Conservation (phyloP, 2,329 filamentous ascomycete species). For the Mycosphaerella sp. region DNA sequence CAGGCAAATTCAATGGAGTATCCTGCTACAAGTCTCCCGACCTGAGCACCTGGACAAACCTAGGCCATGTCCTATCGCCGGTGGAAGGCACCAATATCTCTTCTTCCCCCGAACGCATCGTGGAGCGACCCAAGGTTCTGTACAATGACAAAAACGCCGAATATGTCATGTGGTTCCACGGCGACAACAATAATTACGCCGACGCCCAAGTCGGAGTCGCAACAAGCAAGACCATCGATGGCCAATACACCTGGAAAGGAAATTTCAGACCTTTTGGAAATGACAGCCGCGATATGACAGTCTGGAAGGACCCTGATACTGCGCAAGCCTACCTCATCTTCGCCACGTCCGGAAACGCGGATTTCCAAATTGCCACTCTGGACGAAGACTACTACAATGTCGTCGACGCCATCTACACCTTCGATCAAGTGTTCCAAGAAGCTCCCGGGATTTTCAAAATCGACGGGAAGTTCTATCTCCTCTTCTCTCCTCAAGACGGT, state of each 20-base stretch:
- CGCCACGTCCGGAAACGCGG: constrained; percentile 37
- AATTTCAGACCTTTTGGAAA: constrained; percentile 45
- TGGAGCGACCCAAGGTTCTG: constrained; percentile 63
- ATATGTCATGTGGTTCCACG: constrained; percentile 66
- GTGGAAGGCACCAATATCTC: constrained; percentile 33
- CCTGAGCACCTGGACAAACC: constrained; percentile 58
- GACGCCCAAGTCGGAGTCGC: constrained; percentile 62
- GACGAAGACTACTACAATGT: constrained; percentile 26
- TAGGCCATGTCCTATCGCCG: constrained; percentile 52
- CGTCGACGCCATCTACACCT: constrained; percentile 21
- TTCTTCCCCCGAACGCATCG: constrained; percentile 44
- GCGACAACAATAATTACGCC: constrained; percentile 55
- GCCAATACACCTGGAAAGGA: constrained; percentile 50
- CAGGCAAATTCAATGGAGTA: constrained; percentile 51
- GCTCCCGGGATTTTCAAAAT: constrained; percentile 58
- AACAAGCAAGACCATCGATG: constrained; percentile 53
- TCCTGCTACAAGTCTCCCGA: constrained; percentile 62
- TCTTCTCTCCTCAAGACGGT: constrained; percentile 45
- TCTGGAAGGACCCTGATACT: constrained; percentile 55
- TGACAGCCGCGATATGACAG: constrained; percentile 53
- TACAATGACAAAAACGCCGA: constrained; percentile 58
- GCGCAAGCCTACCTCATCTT: constrained; percentile 54
- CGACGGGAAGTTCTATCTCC: constrained; percentile 57
- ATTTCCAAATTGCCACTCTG: constrained; percentile 24
- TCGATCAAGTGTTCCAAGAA: constrained; percentile 38